Base-by-base conservation (phyloP, 2,329 filamentous ascomycete genomes). In the Colletotrichum camelliae region DNA sequence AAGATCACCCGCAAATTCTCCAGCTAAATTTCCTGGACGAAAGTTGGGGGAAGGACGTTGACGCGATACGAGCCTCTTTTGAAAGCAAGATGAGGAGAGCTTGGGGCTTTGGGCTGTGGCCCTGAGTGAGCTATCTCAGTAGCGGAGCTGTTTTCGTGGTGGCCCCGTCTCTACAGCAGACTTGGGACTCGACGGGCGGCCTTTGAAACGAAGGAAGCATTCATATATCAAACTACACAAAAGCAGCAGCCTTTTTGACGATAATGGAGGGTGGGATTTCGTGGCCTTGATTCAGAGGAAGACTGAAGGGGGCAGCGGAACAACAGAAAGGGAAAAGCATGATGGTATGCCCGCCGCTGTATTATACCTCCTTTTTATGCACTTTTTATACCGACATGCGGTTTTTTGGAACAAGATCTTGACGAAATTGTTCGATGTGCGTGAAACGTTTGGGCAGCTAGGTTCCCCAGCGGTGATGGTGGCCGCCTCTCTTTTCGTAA, bases 1-100 rank as follows among this genome's bases (percentile, higher is more conserved):
- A 98, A 98, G 91, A 88, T 98, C 83, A 97, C 96, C 81, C 94
- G 96, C 87, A 94, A 94, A 86, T 98, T 98, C 91, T 93, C 91
- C 72, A 91, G 89, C 88, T 91, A 91, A 85, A 83, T 43, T 37
- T 48, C 18, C 18, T 29, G 5, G 13, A 33, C 5, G 16, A 21
- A 31, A 8, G 7, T 24, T 18, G 12, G 33, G 15, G 24, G 31
- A 24, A 27, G 29, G 33, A 24, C 60, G 27, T 15, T 16, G n/a
- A 65, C n/a, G 62, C 39, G 65, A 69, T 58, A 29, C 27, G 61
- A 37, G 29, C 58, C 39, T 70, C 5, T 37, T 21, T 37, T 43
- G 43, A 57, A 43, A 64, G 31, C n/a, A 29, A 39, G n/a, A 64
- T 64, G 29, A 21, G 35, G 13, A 64, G 37, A 35, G 43, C 61